Evolutionary conservation across 768 basidiomycete genomes (phyloP).

Genomic region (Hericium coralloides): DNA sequence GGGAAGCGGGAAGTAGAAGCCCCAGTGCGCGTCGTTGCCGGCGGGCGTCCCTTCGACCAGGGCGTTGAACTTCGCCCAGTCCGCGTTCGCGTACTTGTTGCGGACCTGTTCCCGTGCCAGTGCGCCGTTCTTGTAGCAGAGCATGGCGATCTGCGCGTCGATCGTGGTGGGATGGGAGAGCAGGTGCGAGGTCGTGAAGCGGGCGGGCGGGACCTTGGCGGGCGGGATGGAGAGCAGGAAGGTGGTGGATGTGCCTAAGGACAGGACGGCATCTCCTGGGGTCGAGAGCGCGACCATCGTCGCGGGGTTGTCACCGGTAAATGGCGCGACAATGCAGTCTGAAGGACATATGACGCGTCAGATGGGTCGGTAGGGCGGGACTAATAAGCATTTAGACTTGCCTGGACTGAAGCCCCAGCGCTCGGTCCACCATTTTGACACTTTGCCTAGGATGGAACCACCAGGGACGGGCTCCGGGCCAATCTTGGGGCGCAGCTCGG

Average conservation of each 20-base stretch:
- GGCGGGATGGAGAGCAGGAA: slow-evolving; percentile 73
- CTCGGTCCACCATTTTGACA: slow-evolving; percentile 62
- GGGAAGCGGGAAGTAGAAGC: slow-evolving; percentile 75
- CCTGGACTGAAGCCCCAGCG: slow-evolving; percentile 69
- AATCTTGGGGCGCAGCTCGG: slow-evolving; percentile 57
- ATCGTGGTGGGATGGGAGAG: slow-evolving; percentile 58
- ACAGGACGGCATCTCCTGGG: slow-evolving; percentile 76
- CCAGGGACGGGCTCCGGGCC: slow-evolving; percentile 72
- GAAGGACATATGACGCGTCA: background rate
- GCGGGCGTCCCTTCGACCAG: slow-evolving; percentile 44
- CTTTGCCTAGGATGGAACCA: slow-evolving; percentile 55
- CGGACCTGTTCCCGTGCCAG: slow-evolving; percentile 73
- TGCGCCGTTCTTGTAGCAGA: slow-evolving; percentile 87
- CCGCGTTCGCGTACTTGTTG: slow-evolving; percentile 46
- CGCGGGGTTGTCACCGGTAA: slow-evolving; percentile 87
- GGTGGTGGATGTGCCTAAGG: slow-evolving; percentile 84
- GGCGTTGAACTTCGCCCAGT: slow-evolving; percentile 67
- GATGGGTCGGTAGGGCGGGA: background rate
- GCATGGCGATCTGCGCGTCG: slow-evolving; percentile 74
- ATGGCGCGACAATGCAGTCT: slow-evolving; percentile 77
- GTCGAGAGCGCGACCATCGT: slow-evolving; percentile 68
- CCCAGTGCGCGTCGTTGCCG: slow-evolving; percentile 53
- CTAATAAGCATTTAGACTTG: slow-evolving; percentile 13
- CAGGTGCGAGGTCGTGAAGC: slow-evolving; percentile 69
- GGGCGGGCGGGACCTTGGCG: slow-evolving; percentile 49